Conservation (phyloP, 1,139 yeast species). For the Hyphopichia wangnamkhiaoensis region DNA sequence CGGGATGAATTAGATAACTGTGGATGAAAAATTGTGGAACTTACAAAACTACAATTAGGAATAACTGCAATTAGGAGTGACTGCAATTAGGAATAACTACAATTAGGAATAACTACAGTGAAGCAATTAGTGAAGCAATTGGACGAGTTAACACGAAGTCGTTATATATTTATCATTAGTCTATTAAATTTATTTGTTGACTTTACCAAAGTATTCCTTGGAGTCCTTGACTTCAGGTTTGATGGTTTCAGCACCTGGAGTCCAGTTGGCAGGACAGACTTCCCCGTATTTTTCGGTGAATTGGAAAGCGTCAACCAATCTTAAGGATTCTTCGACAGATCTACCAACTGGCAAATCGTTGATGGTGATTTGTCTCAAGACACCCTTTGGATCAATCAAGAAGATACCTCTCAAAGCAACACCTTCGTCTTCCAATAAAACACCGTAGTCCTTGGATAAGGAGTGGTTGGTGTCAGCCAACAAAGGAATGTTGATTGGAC, state of each 20-base stretch:
- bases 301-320: slow-evolving; percentile 98
- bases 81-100: no score
- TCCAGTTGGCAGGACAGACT: slow-evolving; percentile 99
- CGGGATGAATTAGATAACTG: no score
- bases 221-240: slow-evolving; percentile 82
- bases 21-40: no score
- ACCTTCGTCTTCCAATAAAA: slow-evolving; percentile 92
- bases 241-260: slow-evolving; percentile 94
- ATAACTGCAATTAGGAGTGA: no score
- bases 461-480: slow-evolving; percentile 96
- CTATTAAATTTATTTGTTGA: slow-evolving; percentile 30
- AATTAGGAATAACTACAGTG: no score
- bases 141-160: no score
- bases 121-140: no score
- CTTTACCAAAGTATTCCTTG: slow-evolving; percentile 76
- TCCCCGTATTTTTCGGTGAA: slow-evolving; percentile 98
- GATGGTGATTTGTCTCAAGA: slow-evolving; percentile 92
- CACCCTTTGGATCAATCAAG: slow-evolving; percentile 94
- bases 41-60: no score
- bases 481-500: slow-evolving; percentile 90
- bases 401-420: slow-evolving; percentile 96
- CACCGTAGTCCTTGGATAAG: slow-evolving; percentile 94
- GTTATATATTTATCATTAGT: no score
- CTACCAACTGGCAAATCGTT: slow-evolving; percentile 99
- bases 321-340: slow-evolving; percentile 94